Conservation (phyloP, 2,329 filamentous ascomycete genomes). For the Sarocladium strictum region DNA sequence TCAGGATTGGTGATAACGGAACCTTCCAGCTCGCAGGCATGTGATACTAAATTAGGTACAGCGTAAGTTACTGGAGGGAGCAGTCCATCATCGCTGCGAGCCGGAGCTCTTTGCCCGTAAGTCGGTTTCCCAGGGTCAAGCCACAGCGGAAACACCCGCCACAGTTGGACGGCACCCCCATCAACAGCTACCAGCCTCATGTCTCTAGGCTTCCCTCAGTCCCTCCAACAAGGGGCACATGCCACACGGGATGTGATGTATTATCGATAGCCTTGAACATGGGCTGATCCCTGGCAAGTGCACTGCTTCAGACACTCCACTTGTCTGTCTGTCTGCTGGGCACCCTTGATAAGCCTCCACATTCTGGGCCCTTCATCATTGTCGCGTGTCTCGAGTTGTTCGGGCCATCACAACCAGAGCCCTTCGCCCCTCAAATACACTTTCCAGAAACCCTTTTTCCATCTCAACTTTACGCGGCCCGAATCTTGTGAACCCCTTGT, state of each 20-base stretch:
- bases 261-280: background rate
- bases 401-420: background rate
- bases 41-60: no score
- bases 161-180: background rate
- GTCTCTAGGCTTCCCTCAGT: background rate
- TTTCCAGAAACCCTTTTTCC: background rate
- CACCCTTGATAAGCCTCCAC: conserved; percentile 1
- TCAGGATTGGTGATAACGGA: no score
- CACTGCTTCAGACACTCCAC: background rate
- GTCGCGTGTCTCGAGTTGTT: conserved; percentile 7
- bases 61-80: background rate
- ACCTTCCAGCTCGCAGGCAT: no score
- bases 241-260: no score
- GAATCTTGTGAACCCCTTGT: background rate
- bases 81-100: background rate
- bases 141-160: conserved; percentile 8
- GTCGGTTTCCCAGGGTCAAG: background rate
- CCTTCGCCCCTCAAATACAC: background rate
- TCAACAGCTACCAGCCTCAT: background rate
- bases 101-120: background rate
- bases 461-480: background rate
- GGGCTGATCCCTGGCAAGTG: background rate
- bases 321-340: background rate
- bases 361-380: conserved; percentile 2
- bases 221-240: background rate